Evolutionary conservation across 148 eudicot genomes (phyloP), one percentile per base, ranked within the genome.

Genomic region (Tetragonia tetragonoides): DNA sequence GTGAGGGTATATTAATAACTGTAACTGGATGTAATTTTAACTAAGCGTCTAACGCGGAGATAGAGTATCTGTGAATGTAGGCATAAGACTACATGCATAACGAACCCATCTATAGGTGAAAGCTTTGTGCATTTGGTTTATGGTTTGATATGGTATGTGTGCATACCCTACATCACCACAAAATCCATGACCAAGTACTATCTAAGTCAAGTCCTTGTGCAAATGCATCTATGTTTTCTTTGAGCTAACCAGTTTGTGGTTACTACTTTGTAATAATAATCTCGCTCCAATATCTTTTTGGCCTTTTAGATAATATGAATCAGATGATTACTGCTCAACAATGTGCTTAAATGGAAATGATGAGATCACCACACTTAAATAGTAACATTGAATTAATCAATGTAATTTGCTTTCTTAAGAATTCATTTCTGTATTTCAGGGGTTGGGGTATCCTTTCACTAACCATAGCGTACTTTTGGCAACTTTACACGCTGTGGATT

Each of bases 401-500:
- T 18, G 34, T 54, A 20, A 60, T 17, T 37, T 70, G 38, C 70
- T 61, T 72, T 49, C 62, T 44, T 44, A 70, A 61, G 51, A 41
- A 37, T 70, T 61, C 40, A 39, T 80, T 15, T 49, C 10, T 67
- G n/a, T 63, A 69, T 28, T 78, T 83, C 87, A 93, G 99, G 99
- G 88, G 97, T 66, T 95, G 97, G 99, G 99, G 99, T 47, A 91
- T 95, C 78, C 87, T 95, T 78, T 86, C 97, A 64, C 85, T 95
- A 77, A 95, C 89, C 20, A 85, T 95, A 63, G 99, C 99, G 44
- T 95, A 88, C 79, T 75, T 90, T 51, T 95, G 99, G 99, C 99
- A 95, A 88, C 87, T 95, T 14, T 95, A 95, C 84, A 95, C 99
- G 37, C 76, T 95, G n/a, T 95, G 99, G 99, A 87, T 95, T 78